phyloP scores from a whole-genome alignment of 2,329 filamentous ascomycete genomes.

The Cladosporium velox region DNA sequence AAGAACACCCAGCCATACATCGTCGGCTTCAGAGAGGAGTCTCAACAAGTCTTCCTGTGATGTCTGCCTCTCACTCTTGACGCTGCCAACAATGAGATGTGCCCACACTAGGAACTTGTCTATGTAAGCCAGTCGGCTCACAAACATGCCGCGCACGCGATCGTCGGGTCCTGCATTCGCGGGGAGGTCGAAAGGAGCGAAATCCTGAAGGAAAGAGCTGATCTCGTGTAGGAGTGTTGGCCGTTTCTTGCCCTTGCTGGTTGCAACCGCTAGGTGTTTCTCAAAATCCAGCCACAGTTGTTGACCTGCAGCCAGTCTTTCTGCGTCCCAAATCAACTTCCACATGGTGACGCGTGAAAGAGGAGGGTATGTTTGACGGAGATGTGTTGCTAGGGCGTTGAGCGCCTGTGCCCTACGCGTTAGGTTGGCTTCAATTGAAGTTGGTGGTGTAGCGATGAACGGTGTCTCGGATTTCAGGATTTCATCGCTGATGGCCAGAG shows the following conservation, averaged over 20 bases:
- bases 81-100: constrained; percentile 26
- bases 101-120: constrained; percentile 31
- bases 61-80: constrained; percentile 27
- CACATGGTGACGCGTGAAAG: constrained; percentile 72
- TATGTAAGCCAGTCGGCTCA: constrained; percentile 43
- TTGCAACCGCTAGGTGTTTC: constrained; percentile 53
- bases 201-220: constrained; percentile 73
- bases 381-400: constrained; percentile 70
- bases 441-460: constrained; percentile 68
- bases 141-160: constrained; percentile 81
- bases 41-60: constrained; percentile 48
- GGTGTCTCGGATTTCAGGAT: constrained; percentile 76
- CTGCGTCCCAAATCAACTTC: constrained; percentile 83
- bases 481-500: constrained; percentile 75
- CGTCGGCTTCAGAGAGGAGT: constrained; percentile 67
- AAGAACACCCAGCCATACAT: constrained; percentile 68
- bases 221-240: constrained; percentile 73
- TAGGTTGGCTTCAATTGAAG: constrained; percentile 80
- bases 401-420: constrained; percentile 71
- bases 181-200: constrained; percentile 70
- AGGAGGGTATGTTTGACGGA: constrained; percentile 64
- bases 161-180: constrained; percentile 71
- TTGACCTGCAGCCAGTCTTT: constrained; percentile 80
- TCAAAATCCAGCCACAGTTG: constrained; percentile 82
- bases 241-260: constrained; percentile 59